Conservation (phyloP, 495 filamentous ascomycete genomes). For the Elaphomyces granulatus region DNA sequence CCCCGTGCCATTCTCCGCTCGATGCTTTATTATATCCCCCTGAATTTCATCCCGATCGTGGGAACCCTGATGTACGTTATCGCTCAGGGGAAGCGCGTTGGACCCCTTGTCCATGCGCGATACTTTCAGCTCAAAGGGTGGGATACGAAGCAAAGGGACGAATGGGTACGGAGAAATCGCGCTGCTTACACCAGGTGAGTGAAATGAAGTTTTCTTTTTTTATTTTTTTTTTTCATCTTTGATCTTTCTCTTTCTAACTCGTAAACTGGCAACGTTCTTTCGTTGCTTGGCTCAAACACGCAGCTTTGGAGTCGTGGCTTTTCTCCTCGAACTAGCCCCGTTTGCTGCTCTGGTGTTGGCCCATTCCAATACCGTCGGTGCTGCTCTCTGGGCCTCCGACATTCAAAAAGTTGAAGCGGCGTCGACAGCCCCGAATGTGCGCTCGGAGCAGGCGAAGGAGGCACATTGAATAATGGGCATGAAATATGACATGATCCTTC, state of each 20-base stretch:
- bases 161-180: slow-evolving; percentile 48
- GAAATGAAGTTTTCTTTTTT: too few species aligned
- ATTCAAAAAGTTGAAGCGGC: slow-evolving; percentile 60
- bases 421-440: too few species aligned
- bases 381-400: slow-evolving; percentile 88
- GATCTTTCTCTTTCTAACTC: neutral
- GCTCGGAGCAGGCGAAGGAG: too few species aligned
- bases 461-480: too few species aligned
- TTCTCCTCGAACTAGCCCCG: slow-evolving; percentile 73
- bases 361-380: slow-evolving; percentile 85
- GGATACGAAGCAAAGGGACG: slow-evolving; percentile 41
- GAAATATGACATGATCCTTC: too few species aligned
- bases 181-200: slow-evolving; percentile 65
- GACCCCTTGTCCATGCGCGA: slow-evolving; percentile 38
- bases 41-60: slow-evolving; percentile 84
- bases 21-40: slow-evolving; percentile 63
- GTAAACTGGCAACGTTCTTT: neutral
- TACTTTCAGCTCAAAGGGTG: slow-evolving; percentile 90
- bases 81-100: slow-evolving; percentile 48
- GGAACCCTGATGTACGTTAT: slow-evolving; percentile 69
- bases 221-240: neutral
- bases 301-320: slow-evolving; percentile 66
- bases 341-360: slow-evolving; percentile 69
- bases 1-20: slow-evolving; percentile 53
- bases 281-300: slow-evolving; percentile 32